phyloP scores from a whole-genome alignment of 768 basidiomycete species.

The Rhizopogon salebrosus region DNA sequence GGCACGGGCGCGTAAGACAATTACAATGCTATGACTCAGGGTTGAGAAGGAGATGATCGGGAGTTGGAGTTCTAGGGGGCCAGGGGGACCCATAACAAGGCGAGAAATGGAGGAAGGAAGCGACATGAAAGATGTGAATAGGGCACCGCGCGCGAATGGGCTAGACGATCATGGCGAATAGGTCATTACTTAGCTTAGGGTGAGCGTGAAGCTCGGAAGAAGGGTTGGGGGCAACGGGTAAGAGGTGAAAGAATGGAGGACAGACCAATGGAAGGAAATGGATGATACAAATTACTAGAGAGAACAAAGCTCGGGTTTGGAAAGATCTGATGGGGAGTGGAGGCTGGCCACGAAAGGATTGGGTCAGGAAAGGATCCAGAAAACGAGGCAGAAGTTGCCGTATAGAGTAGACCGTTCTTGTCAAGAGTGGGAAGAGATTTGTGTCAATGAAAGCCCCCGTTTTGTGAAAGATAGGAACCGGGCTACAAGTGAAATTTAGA shows the following conservation, averaged over 20 bases:
- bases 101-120: not conserved
- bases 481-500: constrained; percentile 6
- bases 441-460: constrained; percentile 20
- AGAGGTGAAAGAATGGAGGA: constrained; percentile 3
- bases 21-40: constrained; percentile 11
- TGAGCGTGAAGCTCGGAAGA: not conserved
- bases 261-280: constrained; percentile 2
- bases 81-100: not conserved
- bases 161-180: not conserved
- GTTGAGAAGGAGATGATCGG: constrained; percentile 12
- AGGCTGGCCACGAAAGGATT: constrained; percentile 7
- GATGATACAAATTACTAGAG: not conserved
- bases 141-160: constrained; percentile 21
- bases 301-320: constrained; percentile 1
- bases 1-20: constrained; percentile 11
- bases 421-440: constrained; percentile 17
- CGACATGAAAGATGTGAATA: constrained; percentile 24
- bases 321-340: constrained; percentile 3
- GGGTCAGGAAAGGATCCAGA: constrained; percentile 9
- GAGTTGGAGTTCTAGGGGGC: constrained; percentile 2
- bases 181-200: not conserved
- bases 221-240: constrained; percentile 24
- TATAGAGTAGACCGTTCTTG: not conserved
- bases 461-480: constrained; percentile 10
- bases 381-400: constrained; percentile 3